Base-by-base conservation (phyloP, 768 basidiomycete species). In the Naganishia vishniacii region DNA sequence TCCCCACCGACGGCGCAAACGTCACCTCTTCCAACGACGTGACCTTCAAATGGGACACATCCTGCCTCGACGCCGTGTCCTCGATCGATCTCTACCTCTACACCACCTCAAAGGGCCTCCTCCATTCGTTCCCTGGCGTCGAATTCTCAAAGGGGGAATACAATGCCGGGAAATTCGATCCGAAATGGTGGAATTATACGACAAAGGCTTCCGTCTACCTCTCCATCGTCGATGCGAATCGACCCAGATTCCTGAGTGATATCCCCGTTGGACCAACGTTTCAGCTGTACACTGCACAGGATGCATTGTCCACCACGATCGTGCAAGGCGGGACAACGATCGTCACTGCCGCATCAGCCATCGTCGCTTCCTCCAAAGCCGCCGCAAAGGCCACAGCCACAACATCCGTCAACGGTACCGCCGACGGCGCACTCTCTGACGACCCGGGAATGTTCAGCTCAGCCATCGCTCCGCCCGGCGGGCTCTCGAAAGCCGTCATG, bases 181-280 rank as follows among this genome's bases (percentile, higher is more conserved):
- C 78, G 0, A 70, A 66, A 49, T 79, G 77, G 77, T 79, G 78
- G 78, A 77, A 76, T 64, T 66, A 65, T 41, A 76, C 75, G 18
- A 59, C 69, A 18, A 70, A 70, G 42, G 76, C 75, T 15, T 45
- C 67, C n/a, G 70, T 79, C 23, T 73, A 79, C 46, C 65, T 77
- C 44, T 65, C 46, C 44, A 74, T 79, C 68, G 66, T 75, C 59
- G 68, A 74, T 23, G 48, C 66, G 29, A 75, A 74, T 40, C 62
- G 61, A 5, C 63, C 64, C 13, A 49, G 61, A 2, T 78, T 67
- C 62, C 59, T 72, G 28, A 71, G 74, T n/a, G 40, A 49, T 40
- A 56, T 66, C 16, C 71, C 76, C 26, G 61, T 74, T 25, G 78
- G 77, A 31, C 78, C 78, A 2, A 62, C 75, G 31, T 79, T 76